phyloP scores from a whole-genome alignment of 2,329 filamentous ascomycete species.

The Penicillium sp. region DNA sequence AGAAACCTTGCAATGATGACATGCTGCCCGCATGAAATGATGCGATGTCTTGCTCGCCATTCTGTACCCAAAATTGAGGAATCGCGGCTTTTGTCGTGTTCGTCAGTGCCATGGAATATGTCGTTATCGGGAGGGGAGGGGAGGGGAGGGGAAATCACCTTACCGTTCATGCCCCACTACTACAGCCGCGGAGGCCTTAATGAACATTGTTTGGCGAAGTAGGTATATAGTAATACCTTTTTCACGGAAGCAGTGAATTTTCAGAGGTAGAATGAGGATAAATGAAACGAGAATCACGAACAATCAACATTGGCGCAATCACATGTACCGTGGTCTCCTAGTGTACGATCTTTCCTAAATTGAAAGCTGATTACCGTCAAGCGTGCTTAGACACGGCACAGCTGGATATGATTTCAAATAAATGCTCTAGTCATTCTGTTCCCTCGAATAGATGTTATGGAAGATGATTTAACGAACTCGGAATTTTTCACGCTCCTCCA shows the following conservation, averaged over 20 bases:
- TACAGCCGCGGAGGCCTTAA: background rate
- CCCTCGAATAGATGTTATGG: too few relatives aligned
- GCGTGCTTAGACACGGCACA: too few relatives aligned
- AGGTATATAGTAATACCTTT: background rate
- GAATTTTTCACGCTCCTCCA: too few relatives aligned
- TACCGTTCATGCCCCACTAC: background rate
- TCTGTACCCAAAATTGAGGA: conserved; percentile 5
- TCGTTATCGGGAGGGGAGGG: conserved; percentile 19
- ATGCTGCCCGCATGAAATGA: conserved; percentile 21
- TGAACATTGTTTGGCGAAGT: background rate
- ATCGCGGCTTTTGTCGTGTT: conserved; percentile 11
- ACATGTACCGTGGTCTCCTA: too few relatives aligned
- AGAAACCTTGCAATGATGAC: conserved; percentile 12
- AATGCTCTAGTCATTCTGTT: too few relatives aligned
- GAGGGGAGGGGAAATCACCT: background rate
- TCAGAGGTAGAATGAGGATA: background rate
- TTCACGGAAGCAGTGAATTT: background rate
- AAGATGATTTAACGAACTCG: too few relatives aligned
- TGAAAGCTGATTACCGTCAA: too few relatives aligned
- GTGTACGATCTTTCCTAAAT: too few relatives aligned
- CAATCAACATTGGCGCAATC: too few relatives aligned
- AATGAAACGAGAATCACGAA: background rate
- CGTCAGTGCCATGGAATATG: conserved; percentile 23
- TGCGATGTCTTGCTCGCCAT: conserved; percentile 14
- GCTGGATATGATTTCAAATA: too few relatives aligned